Evolutionary conservation across 352 stramenopile species (phyloP).

Genomic region (Phytophthora rubi): DNA sequence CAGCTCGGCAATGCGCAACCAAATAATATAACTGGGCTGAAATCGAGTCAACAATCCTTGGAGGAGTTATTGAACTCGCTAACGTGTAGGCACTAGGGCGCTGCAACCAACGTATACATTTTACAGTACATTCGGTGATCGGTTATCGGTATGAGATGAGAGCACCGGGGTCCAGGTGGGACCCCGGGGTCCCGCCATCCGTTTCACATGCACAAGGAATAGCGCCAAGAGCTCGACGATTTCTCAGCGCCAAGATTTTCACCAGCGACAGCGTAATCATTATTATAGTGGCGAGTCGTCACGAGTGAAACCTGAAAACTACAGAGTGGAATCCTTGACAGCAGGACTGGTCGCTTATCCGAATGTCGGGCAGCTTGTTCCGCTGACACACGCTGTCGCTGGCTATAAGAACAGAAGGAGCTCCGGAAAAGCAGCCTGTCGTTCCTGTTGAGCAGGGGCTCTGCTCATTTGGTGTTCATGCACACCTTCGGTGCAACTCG

Average conservation of each 20-base stretch:
- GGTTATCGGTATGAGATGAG: no score
- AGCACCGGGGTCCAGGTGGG: no score
- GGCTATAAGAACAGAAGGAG: slow-evolving; percentile 1
- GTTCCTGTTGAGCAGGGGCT: background rate
- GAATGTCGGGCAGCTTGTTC: background rate
- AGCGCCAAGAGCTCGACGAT: no score
- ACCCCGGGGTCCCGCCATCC: no score
- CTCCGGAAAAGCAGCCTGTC: background rate
- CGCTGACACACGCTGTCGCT: background rate
- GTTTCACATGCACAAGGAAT: background rate
- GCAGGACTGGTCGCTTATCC: background rate
- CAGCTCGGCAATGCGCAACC: no score
- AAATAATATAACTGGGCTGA: no score
- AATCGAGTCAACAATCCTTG: no score
- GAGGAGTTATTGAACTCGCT: no score
- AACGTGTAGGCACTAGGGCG: no score
- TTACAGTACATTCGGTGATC: no score
- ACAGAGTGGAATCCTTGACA: background rate
- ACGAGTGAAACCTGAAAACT: background rate
- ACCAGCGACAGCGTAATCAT: background rate
- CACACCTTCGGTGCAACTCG: background rate
- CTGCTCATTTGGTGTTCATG: background rate
- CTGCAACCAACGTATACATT: no score
- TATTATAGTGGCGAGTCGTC: no score
- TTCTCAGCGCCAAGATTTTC: background rate